A percentile compares a stretch with the other conserved stretches of the same genome.
phyloP scores from a whole-genome alignment of 495 filamentous ascomycete genomes.

The Melanomma pulvis-pyrius region DNA sequence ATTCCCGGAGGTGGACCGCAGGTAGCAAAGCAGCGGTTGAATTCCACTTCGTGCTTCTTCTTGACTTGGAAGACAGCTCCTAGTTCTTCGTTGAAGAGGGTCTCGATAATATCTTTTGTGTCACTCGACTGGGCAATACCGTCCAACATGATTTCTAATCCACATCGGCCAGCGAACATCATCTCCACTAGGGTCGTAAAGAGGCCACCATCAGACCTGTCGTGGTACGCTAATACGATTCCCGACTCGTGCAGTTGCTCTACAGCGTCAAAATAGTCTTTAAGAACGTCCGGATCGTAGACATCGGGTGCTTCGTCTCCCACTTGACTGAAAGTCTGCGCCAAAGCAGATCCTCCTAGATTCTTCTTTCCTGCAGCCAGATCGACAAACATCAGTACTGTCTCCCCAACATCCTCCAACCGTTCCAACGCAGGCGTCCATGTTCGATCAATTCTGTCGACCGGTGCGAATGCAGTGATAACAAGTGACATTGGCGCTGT shows the following conservation, averaged over 20 bases:
- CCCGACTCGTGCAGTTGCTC: slow-evolving; percentile 82
- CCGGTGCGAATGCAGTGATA: slow-evolving; percentile 85
- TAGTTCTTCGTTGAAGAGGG: slow-evolving; percentile 95
- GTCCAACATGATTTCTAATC: slow-evolving; percentile 83
- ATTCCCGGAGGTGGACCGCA: slow-evolving; percentile 81
- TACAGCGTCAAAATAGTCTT: slow-evolving; percentile 90
- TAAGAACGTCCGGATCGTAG: slow-evolving; percentile 75
- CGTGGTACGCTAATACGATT: slow-evolving; percentile 93
- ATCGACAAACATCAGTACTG: slow-evolving; percentile 87
- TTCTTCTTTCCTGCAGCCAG: slow-evolving; percentile 75
- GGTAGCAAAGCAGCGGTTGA: slow-evolving; percentile 88
- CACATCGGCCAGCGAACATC: slow-evolving; percentile 97
- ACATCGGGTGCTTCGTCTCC: slow-evolving; percentile 85
- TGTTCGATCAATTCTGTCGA: slow-evolving; percentile 75
- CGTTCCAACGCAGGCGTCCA: slow-evolving; percentile 91
- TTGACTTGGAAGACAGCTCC: slow-evolving; percentile 95
- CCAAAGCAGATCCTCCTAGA: slow-evolving; percentile 88
- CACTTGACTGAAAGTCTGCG: slow-evolving; percentile 87
- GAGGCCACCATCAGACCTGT: slow-evolving; percentile 89
- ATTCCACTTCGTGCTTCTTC: slow-evolving; percentile 77
- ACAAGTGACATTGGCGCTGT: slow-evolving; percentile 89
- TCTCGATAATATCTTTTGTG: slow-evolving; percentile 65
- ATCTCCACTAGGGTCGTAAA: slow-evolving; percentile 93
- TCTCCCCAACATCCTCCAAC: slow-evolving; percentile 85
- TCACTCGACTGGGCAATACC: slow-evolving; percentile 59